A percentile compares a stretch with the other conserved stretches of the same genome.
phyloP scores from a whole-genome alignment of 2,329 filamentous ascomycete species.

The Tolypocladium guangdongense region DNA sequence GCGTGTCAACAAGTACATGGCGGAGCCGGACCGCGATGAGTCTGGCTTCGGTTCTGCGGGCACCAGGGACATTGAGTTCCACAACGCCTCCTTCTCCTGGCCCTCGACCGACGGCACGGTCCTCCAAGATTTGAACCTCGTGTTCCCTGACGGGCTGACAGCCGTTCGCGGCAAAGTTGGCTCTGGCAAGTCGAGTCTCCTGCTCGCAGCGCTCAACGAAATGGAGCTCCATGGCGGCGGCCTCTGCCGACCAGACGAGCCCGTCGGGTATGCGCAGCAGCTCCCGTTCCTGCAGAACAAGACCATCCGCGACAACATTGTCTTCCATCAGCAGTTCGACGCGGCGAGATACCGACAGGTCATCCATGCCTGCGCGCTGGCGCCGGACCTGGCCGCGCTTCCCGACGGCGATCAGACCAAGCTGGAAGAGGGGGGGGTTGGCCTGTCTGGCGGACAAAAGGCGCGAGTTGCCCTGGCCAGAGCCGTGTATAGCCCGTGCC shows the following conservation, averaged over 20 bases:
- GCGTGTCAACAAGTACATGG: constrained; percentile 79
- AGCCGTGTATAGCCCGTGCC: constrained; percentile 47
- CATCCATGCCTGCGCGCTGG: constrained; percentile 48
- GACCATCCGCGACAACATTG: constrained; percentile 53
- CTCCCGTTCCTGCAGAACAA: constrained; percentile 56
- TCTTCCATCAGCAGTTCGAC: constrained; percentile 49
- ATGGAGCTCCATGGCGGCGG: constrained; percentile 53
- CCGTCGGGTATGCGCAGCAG: constrained; percentile 46
- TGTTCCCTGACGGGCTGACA: constrained; percentile 38
- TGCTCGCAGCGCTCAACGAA: constrained; percentile 49
- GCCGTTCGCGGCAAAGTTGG: constrained; percentile 50
- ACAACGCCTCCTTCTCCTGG: constrained; percentile 66
- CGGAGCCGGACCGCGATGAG: constrained; percentile 64
- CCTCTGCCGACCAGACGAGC: constrained; percentile 34
- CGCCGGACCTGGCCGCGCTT: constrained; percentile 44
- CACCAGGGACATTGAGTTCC: constrained; percentile 38
- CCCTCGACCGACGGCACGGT: constrained; percentile 51
- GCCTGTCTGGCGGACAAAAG: constrained; percentile 52
- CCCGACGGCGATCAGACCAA: constrained; percentile 45
- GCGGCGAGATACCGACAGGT: constrained; percentile 45
- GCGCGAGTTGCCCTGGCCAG: constrained; percentile 52
- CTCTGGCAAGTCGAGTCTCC: constrained; percentile 48
- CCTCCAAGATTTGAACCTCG: constrained; percentile 33
- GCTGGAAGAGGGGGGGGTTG: constrained; percentile 52
- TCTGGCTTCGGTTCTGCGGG: constrained; percentile 23